Base-by-base conservation (phyloP, 164 flowering plant genomes). In the Tetracentron sinense region DNA sequence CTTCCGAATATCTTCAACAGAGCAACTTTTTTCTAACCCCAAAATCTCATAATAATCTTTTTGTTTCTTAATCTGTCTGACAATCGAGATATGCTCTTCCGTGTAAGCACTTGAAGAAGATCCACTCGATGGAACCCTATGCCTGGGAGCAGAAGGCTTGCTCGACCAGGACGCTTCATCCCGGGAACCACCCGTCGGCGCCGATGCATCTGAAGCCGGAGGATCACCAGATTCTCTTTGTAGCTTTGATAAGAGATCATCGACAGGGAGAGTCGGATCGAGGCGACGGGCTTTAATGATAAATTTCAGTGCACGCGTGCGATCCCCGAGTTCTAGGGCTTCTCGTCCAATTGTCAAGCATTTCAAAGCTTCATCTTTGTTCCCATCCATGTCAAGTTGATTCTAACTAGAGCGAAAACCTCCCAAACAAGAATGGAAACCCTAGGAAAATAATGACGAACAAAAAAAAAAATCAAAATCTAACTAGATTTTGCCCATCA, bases 301-400 rank as follows among this genome's bases (percentile, higher is more conserved):
- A 67, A 92, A 92, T 64, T n/a, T n/a, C n/a, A n/a, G n/a, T n/a
- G n/a, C n/a, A n/a, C n/a, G n/a, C n/a, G n/a, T n/a, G n/a, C n/a
- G 78, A 70, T 89, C 87, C 8, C 96, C 96, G 1, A 72, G 21
- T 30, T 76, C 74, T 15, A 89, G 38, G 3, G 96, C 86, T 26
- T 79, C 81, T 63, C 72, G 67, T 38, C 85, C 93, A 54, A 92
- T 92, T 60, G 64, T 75, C 73, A 92, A 74, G 69, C 93, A 92
- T 51, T 85, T 89, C 69, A 82, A 63, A 6, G 95, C 95, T 38
- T 88, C 98, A 35, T 89, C 98, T 73, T 85, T 92, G 72, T 92
- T 92, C 4, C 98, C 93, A 17, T 92, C 98, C 98, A 92, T 89
- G 35, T 22, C 64, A 29, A 48, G 19, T 16, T 0, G 46, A 53